Conservation (phyloP, 2,329 filamentous ascomycete genomes). For the Neurospora sp. region DNA sequence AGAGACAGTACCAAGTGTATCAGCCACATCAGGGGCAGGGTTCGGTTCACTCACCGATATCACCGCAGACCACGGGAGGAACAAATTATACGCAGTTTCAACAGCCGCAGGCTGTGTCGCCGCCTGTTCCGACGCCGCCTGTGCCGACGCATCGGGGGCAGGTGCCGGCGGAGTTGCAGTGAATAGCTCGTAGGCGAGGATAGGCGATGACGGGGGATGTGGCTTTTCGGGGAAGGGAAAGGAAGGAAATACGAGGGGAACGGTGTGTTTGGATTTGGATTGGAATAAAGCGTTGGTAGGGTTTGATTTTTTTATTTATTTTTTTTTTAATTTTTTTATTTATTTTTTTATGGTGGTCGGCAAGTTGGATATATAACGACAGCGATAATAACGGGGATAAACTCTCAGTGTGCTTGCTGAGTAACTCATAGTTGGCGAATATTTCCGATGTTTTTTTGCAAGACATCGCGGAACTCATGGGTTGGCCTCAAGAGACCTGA, state of each 20-base stretch:
- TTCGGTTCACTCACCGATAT: not conserved
- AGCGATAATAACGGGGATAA: too few relatives aligned
- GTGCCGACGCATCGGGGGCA: not conserved
- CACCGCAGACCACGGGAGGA: not conserved
- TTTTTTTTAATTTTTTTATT: too few relatives aligned
- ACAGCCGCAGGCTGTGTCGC: not conserved
- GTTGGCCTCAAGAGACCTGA: too few relatives aligned
- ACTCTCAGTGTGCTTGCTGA: too few relatives aligned
- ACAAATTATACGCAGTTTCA: not conserved
- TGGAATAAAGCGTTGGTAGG: not conserved
- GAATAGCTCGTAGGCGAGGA: not conserved
- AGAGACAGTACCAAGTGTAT: not conserved
- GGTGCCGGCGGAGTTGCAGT: not conserved
- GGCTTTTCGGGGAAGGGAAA: not conserved
- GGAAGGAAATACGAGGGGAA: not conserved
- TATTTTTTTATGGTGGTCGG: too few relatives aligned
- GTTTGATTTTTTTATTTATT: too few relatives aligned
- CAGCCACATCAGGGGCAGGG: not conserved
- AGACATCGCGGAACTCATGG: too few relatives aligned
- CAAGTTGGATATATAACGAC: too few relatives aligned
- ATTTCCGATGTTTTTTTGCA: too few relatives aligned
- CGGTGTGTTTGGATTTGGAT: not conserved
- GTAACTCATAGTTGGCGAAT: too few relatives aligned
- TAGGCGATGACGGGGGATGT: not conserved
- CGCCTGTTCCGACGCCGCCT: not conserved